Conservation (phyloP, 805 yeast species). For the Yamadazyma tumulicola region DNA sequence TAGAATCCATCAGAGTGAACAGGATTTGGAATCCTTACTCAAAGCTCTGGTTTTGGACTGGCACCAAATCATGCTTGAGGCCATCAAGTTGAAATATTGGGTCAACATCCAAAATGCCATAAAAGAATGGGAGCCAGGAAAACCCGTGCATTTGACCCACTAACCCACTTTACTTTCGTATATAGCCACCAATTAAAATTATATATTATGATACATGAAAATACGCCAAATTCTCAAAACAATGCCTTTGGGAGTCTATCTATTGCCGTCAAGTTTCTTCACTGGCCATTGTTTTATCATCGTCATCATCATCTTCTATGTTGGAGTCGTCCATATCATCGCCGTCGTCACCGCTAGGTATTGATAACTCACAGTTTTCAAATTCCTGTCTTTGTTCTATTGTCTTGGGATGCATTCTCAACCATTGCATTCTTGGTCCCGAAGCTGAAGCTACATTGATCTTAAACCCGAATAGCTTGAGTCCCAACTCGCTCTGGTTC, state of each 20-base stretch:
- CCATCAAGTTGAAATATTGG: slow-evolving; percentile 82
- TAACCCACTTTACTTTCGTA: slow-evolving; percentile 16
- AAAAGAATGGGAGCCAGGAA: slow-evolving; percentile 74
- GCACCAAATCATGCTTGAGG: slow-evolving; percentile 58
- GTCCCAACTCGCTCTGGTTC: slow-evolving; percentile 56
- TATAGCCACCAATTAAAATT: not conserved
- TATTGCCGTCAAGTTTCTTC: slow-evolving; percentile 17
- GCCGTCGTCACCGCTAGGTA: slow-evolving; percentile 36
- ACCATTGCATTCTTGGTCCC: slow-evolving; percentile 97
- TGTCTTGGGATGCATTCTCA: slow-evolving; percentile 70
- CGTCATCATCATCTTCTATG: slow-evolving; percentile 16
- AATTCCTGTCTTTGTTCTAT: slow-evolving; percentile 60
- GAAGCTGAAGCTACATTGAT: slow-evolving; percentile 67
- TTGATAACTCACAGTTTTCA: slow-evolving; percentile 58
- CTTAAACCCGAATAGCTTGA: slow-evolving; percentile 84
- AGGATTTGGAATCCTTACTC: slow-evolving; percentile 46
- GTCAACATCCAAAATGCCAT: slow-evolving; percentile 68
- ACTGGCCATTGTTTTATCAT: slow-evolving; percentile 44
- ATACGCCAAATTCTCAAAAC: not conserved
- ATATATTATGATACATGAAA: slow-evolving; percentile 3
- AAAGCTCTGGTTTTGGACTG: slow-evolving; percentile 38
- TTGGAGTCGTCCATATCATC: slow-evolving; percentile 10
- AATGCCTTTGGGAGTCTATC: not conserved
- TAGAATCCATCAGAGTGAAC: slow-evolving; percentile 48
- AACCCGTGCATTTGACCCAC: slow-evolving; percentile 63